Evolutionary conservation across 352 stramenopile genomes (phyloP).

Genomic region (Phytophthora crassamura): DNA sequence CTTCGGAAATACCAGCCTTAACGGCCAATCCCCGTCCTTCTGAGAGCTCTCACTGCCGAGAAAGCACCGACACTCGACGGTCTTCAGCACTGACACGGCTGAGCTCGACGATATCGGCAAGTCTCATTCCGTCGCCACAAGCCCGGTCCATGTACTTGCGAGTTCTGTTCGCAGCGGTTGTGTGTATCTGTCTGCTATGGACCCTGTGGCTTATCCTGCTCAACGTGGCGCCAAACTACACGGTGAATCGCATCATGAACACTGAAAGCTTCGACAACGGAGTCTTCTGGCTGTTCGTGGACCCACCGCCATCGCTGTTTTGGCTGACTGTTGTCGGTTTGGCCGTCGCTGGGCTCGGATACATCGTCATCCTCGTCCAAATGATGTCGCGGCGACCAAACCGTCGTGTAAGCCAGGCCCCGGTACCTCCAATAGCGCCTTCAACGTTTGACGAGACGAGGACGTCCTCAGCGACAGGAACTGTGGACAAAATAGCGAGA

Average conservation of each 20-base stretch:
- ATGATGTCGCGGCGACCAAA: too few species aligned
- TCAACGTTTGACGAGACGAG: not conserved
- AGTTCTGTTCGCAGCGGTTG: slow-evolving; percentile 16
- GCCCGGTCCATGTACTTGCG: slow-evolving; percentile 12
- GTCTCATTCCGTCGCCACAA: slow-evolving; percentile 5
- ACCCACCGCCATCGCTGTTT: too few species aligned
- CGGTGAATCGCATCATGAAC: slow-evolving; percentile 40
- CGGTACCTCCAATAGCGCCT: not conserved
- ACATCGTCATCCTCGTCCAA: too few species aligned
- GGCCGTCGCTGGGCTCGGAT: too few species aligned
- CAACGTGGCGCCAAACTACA: slow-evolving; percentile 30
- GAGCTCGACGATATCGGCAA: not conserved
- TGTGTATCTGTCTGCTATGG: slow-evolving; percentile 30
- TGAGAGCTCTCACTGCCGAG: not conserved
- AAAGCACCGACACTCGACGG: not conserved
- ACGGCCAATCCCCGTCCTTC: slow-evolving; percentile 15
- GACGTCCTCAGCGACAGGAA: not conserved
- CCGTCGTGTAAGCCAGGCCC: slow-evolving; percentile 7
- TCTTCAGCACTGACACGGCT: slow-evolving; percentile 13
- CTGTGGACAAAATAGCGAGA: too few species aligned
- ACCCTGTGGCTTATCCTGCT: slow-evolving; percentile 33
- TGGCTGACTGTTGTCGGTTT: too few species aligned
- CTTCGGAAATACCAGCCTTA: slow-evolving; percentile 4
- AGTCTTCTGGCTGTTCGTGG: too few species aligned
- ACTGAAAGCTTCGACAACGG: slow-evolving; percentile 35